phyloP scores from a whole-genome alignment of 441 rosid species.

The Biscutella laevigata region DNA sequence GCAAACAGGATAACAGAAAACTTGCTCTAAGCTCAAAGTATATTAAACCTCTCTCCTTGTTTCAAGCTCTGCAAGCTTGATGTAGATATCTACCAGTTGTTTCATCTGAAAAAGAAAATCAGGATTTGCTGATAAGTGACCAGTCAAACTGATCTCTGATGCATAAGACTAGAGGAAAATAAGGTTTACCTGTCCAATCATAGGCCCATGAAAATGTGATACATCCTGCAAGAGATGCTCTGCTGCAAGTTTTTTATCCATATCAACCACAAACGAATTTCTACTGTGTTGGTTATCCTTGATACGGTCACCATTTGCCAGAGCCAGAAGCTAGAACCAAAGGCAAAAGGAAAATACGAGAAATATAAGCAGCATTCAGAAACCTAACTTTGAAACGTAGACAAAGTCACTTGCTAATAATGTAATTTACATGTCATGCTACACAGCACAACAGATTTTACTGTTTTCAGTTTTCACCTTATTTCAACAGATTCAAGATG shows the following conservation, averaged over 20 bases:
- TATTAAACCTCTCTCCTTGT: constrained; percentile 85
- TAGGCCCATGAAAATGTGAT: constrained; percentile 61
- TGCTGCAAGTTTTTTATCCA: constrained; percentile 85
- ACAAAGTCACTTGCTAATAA: constrained; percentile 7
- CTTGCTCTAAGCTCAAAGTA: constrained; percentile 14
- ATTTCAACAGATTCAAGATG: constrained; percentile 9
- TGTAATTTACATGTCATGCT: constrained; percentile 9
- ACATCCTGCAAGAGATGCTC: constrained; percentile 74
- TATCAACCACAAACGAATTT: constrained; percentile 88
- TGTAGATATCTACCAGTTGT: constrained; percentile 93
- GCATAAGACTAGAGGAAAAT: constrained; percentile 3
- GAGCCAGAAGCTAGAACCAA: constrained; percentile 67
- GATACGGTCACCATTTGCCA: constrained; percentile 96
- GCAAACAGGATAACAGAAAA: constrained; percentile 14
- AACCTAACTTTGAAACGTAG: neutral
- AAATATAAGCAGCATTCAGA: constrained; percentile 4
- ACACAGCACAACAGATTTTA: constrained; percentile 8
- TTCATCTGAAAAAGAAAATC: constrained; percentile 51
- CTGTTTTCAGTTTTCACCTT: neutral
- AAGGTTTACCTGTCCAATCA: constrained; percentile 60
- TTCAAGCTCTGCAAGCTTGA: constrained; percentile 96
- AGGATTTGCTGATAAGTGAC: constrained; percentile 8
- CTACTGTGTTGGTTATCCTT: constrained; percentile 90
- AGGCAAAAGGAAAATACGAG: neutral
- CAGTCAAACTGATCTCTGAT: neutral